Evolutionary conservation across 2,329 filamentous ascomycete species (phyloP).

Genomic region (Colletotrichum aenigma): DNA sequence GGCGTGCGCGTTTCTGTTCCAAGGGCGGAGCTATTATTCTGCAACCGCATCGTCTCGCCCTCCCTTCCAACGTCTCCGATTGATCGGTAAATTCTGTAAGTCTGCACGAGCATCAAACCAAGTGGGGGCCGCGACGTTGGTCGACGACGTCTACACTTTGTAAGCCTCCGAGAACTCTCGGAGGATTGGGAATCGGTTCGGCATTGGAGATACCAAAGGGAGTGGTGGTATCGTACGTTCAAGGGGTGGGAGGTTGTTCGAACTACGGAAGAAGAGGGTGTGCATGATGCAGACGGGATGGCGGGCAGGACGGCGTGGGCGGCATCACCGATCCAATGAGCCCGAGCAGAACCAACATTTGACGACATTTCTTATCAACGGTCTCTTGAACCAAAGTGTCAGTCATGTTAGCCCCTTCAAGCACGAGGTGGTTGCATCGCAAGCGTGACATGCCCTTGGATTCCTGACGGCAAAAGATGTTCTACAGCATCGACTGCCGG

Average conservation of each 20-base stretch:
- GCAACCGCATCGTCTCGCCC: neutral
- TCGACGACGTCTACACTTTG: neutral
- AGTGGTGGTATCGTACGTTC: neutral
- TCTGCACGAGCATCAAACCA: neutral
- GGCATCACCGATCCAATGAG: neutral
- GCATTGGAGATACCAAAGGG: neutral
- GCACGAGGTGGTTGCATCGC: neutral
- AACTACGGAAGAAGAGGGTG: constrained; percentile 2
- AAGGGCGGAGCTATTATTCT: neutral
- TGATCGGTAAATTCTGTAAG: neutral
- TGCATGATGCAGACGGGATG: neutral
- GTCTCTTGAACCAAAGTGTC: neutral
- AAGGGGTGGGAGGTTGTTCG: neutral
- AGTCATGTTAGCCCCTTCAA: neutral
- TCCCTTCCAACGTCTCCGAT: neutral
- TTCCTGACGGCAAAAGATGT: neutral
- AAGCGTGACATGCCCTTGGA: neutral
- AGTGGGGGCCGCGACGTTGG: neutral
- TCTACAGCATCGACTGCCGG: neutral
- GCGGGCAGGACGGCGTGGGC: neutral
- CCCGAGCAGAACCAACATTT: neutral
- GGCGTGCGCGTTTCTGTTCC: neutral
- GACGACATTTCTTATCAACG: neutral
- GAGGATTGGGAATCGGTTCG: neutral
- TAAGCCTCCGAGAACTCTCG: neutral